phyloP scores from a whole-genome alignment of 441 rosid species.

The Erodium trifolium region DNA sequence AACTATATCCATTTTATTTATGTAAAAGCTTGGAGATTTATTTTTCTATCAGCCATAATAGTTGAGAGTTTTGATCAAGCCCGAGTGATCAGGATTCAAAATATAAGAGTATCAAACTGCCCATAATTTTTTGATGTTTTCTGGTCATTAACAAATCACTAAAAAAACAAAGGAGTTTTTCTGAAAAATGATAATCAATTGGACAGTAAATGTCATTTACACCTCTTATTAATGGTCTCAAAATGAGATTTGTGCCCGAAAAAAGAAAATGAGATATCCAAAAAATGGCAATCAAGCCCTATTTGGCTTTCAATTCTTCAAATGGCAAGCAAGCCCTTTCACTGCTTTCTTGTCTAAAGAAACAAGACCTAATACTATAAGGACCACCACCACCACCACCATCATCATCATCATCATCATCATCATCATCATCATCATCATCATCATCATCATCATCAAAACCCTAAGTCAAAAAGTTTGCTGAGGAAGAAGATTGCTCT shows the following conservation, averaged over 20 bases:
- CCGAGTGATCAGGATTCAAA: too few relatives aligned
- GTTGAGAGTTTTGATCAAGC: too few relatives aligned
- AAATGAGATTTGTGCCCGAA: background rate
- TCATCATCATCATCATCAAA: background rate
- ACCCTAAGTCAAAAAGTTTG: slow-evolving; percentile 1
- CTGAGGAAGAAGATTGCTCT: background rate
- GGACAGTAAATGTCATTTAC: slow-evolving; percentile 4
- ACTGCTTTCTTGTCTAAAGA: background rate
- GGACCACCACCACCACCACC: too few relatives aligned
- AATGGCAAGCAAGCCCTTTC: background rate
- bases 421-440: background rate
- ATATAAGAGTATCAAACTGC: too few relatives aligned
- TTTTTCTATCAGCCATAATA: too few relatives aligned
- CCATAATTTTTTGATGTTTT: too few relatives aligned
- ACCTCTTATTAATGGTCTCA: slow-evolving; percentile 6
- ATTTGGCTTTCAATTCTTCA: background rate
- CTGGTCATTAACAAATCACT: too few relatives aligned
- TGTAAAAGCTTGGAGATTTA: too few relatives aligned
- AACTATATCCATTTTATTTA: too few relatives aligned
- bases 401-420: background rate
- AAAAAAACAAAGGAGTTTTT: background rate
- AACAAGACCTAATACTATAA: background rate
- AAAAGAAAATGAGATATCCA: background rate
- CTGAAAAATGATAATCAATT: background rate
- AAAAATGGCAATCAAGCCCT: too few relatives aligned